Evolutionary conservation across 768 basidiomycete genomes (phyloP).

Genomic region (Amanita muscaria): DNA sequence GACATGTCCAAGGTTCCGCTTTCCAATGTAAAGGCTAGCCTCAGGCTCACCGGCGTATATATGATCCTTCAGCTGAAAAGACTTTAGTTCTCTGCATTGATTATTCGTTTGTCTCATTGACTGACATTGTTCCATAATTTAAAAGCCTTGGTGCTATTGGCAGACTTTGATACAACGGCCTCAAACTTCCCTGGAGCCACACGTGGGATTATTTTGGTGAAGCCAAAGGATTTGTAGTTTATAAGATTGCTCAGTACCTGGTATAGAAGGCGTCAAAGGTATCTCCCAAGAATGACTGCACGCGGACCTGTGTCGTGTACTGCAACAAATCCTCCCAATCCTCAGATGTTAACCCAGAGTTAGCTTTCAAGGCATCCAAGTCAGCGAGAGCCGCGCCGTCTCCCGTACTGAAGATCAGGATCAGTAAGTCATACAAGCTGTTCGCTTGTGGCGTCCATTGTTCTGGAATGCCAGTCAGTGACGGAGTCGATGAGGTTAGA

Average conservation of each 20-base stretch:
- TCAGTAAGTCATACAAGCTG: conserved; percentile 63
- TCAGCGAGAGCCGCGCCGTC: conserved; percentile 45
- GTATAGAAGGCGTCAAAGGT: neutral
- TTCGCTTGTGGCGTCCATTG: conserved; percentile 74
- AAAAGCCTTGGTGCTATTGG: conserved; percentile 44
- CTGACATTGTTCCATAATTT: conserved; percentile 57
- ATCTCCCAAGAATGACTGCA: neutral
- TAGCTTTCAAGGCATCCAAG: conserved; percentile 40
- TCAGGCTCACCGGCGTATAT: conserved; percentile 66
- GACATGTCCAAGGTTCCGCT: conserved; percentile 66
- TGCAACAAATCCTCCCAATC: conserved; percentile 68
- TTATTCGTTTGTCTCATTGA: no score
- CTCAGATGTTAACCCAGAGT: conserved; percentile 42
- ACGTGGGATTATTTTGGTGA: conserved; percentile 80
- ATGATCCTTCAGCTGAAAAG: conserved; percentile 61
- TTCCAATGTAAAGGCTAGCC: conserved; percentile 66
- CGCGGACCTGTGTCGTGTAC: conserved; percentile 67
- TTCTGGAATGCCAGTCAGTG: conserved; percentile 21
- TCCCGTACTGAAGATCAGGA: conserved; percentile 52
- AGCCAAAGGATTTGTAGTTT: conserved; percentile 79
- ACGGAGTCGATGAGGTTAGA: neutral
- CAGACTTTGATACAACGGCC: conserved; percentile 51
- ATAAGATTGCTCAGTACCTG: conserved; percentile 54
- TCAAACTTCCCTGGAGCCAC: conserved; percentile 52
- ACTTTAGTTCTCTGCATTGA: no score